These are phyloP conservation scores for Populus tomentosa DNA, from an alignment of 441 rosid genomes.

Conservation along the genomic window DNA sequence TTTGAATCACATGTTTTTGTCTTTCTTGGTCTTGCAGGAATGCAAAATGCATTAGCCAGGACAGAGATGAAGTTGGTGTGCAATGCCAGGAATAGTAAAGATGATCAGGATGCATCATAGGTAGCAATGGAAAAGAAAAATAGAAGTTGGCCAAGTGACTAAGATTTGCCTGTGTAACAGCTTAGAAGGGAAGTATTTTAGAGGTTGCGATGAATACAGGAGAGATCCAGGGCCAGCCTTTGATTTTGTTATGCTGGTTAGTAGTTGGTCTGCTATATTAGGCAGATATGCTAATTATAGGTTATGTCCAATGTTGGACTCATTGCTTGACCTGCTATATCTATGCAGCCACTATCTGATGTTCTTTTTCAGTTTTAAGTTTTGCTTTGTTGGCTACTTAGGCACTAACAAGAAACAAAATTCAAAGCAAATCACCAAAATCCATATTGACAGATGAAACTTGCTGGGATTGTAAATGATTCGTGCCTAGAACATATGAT, in stretches of 20 bases:
- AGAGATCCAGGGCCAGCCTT: slow-evolving; percentile 25
- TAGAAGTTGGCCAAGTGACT: background rate
- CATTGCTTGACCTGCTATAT: too few species aligned
- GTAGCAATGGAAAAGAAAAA: background rate
- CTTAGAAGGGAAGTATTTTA: background rate
- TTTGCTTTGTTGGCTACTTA: too few species aligned
- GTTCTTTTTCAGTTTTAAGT: too few species aligned
- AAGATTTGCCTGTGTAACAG: too few species aligned
- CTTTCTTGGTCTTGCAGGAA: background rate
- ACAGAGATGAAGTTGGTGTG: background rate
- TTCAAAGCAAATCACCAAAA: too few species aligned
- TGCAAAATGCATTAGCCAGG: background rate
- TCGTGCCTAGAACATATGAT: too few species aligned
- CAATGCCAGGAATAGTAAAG: slow-evolving; percentile 23
- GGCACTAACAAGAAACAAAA: too few species aligned
- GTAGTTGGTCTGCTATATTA: background rate
- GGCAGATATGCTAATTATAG: background rate
- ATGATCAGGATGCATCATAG: background rate
- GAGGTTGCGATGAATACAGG: slow-evolving; percentile 21
- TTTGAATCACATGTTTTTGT: background rate
- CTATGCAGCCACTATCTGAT: too few species aligned
- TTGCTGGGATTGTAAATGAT: too few species aligned
- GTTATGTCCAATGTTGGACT: too few species aligned
- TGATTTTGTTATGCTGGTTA: background rate
- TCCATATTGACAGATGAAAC: too few species aligned